Evolutionary conservation across 1,284 basidiomycete genomes (phyloP), one percentile per base, ranked within the genome.

Genomic region (Apiotrichum siamense): DNA sequence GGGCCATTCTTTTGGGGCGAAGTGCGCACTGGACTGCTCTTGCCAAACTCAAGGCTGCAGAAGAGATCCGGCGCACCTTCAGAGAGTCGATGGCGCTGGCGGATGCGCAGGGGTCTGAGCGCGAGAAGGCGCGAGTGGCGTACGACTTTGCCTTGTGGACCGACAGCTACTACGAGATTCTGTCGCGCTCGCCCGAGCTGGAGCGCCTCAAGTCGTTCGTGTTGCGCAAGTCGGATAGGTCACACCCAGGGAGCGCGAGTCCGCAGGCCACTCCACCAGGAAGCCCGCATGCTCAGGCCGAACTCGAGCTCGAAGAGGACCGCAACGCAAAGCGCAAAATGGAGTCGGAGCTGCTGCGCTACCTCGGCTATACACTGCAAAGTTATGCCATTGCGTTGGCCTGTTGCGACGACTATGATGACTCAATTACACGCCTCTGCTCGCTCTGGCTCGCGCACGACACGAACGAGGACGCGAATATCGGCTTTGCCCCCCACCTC

Each of bases 1-100:
- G 33, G 7, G 53, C 54, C 7, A 20, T 50, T 1, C 45, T 59
- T 1, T 41, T 48, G 3, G 54, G 53, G 9, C 50, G 57, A 12
- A 27, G 92, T 88, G 93, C 92, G 3, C 80, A 85, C 20, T 98
- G 94, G 94, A 84, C 82, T 21, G 82, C 87, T 3, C 83, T 87
- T 59, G 90, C 94, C 3, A 87, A 87, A 54, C 75, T 93, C 32
- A 84, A 88, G 64, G 86, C 87, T 42, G 84, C 91, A 0, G 77
- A 80, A n/a, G 80, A 83, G 42, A 92, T 97, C 49, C 80, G 81
- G 54, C 63, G 75, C 4, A 90, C 83, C 63, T 97, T 97, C 65
- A 75, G 62, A 12, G 35, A 58, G 12, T 62, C 66, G 0, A 52
- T 46, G 27, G 44, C 23, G 3, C 37, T 59, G 2, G 57, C 57